Evolutionary conservation across 371 early-diverging fungal species (phyloP).

Genomic region (Sanchytrium tribonematis): DNA sequence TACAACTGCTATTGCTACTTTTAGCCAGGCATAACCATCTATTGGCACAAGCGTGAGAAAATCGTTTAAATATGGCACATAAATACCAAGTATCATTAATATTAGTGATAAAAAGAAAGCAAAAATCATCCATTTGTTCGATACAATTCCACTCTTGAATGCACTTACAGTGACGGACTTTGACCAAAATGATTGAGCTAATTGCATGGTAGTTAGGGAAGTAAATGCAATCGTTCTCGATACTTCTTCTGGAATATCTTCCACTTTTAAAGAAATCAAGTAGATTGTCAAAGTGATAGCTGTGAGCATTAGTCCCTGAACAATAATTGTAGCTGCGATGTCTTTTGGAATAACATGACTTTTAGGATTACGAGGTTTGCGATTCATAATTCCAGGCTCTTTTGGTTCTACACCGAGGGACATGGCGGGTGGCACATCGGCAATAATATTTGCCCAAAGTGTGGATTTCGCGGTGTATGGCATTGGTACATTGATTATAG

Average conservation of each 20-base stretch:
- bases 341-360: conserved; percentile 29
- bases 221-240: conserved; percentile 33
- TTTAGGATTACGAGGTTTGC: conserved; percentile 40
- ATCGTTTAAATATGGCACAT: conserved; percentile 25
- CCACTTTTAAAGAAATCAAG: conserved; percentile 12
- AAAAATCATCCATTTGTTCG: conserved; percentile 43
- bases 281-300: conserved; percentile 34
- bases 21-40: conserved; percentile 34
- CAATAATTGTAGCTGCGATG: conserved; percentile 26
- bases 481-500: conserved; percentile 13
- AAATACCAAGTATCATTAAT: conserved; percentile 37
- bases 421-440: conserved; percentile 30
- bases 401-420: conserved; percentile 38
- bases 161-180: conserved; percentile 32
- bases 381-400: conserved; percentile 42
- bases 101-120: conserved; percentile 36
- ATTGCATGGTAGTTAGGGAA: conserved; percentile 40
- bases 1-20: background rate
- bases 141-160: conserved; percentile 32
- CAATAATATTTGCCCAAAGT: conserved; percentile 54
- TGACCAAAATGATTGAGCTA: conserved; percentile 46
- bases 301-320: conserved; percentile 40
- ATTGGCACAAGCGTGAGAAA: conserved; percentile 37
- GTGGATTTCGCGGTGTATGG: conserved; percentile 36
- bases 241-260: conserved; percentile 5